phyloP scores from a whole-genome alignment of 129 eudicot genomes.

The Arctium lappa region DNA sequence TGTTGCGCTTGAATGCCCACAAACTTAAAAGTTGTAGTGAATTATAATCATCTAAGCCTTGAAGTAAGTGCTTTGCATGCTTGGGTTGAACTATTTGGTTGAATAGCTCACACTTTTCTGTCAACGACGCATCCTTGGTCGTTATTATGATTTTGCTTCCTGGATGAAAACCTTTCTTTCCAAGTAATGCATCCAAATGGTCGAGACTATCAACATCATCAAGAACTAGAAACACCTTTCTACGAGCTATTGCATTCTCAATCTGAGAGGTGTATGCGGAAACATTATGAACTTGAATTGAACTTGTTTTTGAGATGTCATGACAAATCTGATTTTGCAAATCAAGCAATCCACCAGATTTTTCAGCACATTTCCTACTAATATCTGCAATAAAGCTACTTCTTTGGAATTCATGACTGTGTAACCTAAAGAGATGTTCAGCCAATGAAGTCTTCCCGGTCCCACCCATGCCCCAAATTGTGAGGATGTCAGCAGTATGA shows the following conservation, averaged over 20 bases:
- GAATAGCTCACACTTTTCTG: background rate
- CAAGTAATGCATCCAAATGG: background rate
- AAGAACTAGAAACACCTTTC: conserved; percentile 23
- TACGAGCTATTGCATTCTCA: background rate
- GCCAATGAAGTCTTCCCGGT: conserved; percentile 35
- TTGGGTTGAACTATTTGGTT: background rate
- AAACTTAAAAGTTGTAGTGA: conserved; percentile 28
- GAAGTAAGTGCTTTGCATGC: background rate
- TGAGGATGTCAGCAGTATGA: background rate
- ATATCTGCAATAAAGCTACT: conserved; percentile 25
- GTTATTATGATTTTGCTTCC: conserved; percentile 40
- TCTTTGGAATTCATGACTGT: background rate
- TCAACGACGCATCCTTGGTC: conserved; percentile 9
- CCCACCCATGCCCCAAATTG: conserved; percentile 28
- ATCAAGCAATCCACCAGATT: conserved; percentile 8
- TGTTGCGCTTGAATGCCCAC: conserved; percentile 29
- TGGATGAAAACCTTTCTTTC: background rate
- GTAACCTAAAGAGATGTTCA: background rate
- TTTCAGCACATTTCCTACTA: background rate
- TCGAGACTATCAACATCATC: conserved; percentile 9
- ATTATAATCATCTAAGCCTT: background rate
- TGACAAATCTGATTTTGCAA: conserved; percentile 31
- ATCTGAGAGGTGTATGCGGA: conserved; percentile 11
- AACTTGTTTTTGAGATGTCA: conserved; percentile 1
- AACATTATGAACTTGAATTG: background rate